Evolutionary conservation across 176 grass and related monocot species (phyloP), one percentile per base, ranked within the genome.

Genomic region (barley (Hordeum vulgare)): DNA sequence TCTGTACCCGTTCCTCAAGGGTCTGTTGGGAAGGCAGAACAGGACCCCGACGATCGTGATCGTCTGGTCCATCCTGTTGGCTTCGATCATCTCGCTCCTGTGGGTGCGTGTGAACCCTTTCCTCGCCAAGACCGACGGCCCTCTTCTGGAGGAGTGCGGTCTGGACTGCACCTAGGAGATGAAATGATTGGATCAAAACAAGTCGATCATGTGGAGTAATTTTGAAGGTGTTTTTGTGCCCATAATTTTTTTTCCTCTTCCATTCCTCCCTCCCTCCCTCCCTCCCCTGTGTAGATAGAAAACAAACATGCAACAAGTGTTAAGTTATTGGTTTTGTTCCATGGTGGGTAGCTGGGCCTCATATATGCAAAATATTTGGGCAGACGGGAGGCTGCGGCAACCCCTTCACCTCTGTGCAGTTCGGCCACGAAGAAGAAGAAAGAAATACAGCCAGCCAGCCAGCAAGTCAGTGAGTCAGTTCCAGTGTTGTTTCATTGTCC

Each of bases 51-150:
- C 90, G 15, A 91, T 96, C 41, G 94, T 96, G 8, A 96, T 96
- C 6, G 94, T 96, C 25, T 96, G 94, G 90, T 93, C 94, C 53
- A 90, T 96, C 76, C 90, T 96, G 12, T 86, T 96, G 6, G 94
- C 94, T 10, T 96, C 94, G 4, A 96, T 96, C 87, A 91, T 96
- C 83, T 96, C 94, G 0, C 44, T 96, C 80, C 86, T 96, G 25
- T 96, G 94, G 94, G 94, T 96, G 80, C 86, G 85, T 17, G 92
- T 96, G 1, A 91, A 96, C 77, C 94, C 94, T 11, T 96, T 96
- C 74, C 82, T 89, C 7, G 87, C 87, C 4, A 89, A 89, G 87
- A 75, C 44, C 5, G 77, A 89, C 21, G 87, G 87, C 37, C 87
- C 87, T 3, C 77, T 80, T 27, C 37, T 89, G 9, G 87, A 89